A percentile compares a stretch with the other conserved stretches of the same genome.
These are phyloP conservation scores for Ogataea allantospora DNA, from an alignment of 805 yeast species.

Conservation along the genomic window DNA sequence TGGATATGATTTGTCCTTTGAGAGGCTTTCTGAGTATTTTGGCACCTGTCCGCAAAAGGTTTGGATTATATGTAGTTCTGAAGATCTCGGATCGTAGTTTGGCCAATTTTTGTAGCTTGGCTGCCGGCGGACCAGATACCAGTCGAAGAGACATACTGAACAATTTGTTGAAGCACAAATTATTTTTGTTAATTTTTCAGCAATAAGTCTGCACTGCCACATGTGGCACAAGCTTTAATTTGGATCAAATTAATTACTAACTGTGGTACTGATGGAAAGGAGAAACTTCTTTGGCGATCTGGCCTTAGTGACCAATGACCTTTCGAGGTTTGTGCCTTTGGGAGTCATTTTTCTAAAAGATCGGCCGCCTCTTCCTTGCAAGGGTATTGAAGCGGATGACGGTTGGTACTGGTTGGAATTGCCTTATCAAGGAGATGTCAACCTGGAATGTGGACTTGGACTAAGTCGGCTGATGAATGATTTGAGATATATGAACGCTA, in stretches of 20 bases:
- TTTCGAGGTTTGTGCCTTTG: conserved; percentile 40
- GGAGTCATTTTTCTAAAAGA: conserved; percentile 48
- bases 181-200: conserved; percentile 16
- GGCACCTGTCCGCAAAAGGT: conserved; percentile 64
- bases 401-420: conserved; percentile 61
- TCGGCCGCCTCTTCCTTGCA: conserved; percentile 40
- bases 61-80: conserved; percentile 69
- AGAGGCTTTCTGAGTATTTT: conserved; percentile 66
- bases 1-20: conserved; percentile 67
- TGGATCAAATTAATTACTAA: background rate
- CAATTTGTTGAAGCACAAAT: background rate
- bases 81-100: conserved; percentile 65
- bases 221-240: background rate
- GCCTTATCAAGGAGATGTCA: conserved; percentile 31
- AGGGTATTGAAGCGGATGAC: conserved; percentile 39
- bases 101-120: conserved; percentile 54
- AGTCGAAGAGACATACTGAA: conserved; percentile 10
- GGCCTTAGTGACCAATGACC: conserved; percentile 38
- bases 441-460: conserved; percentile 1
- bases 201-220: conserved; percentile 11
- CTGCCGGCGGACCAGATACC: conserved; percentile 34
- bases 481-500: conserved; percentile 42
- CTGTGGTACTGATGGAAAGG: conserved; percentile 3
- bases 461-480: conserved; percentile 32
- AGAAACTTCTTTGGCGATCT: conserved; percentile 11